A percentile compares a stretch with the other conserved stretches of the same genome.
phyloP scores from a whole-genome alignment of 371 early-diverging fungal genomes.

The Conidiobolus incongruus region DNA sequence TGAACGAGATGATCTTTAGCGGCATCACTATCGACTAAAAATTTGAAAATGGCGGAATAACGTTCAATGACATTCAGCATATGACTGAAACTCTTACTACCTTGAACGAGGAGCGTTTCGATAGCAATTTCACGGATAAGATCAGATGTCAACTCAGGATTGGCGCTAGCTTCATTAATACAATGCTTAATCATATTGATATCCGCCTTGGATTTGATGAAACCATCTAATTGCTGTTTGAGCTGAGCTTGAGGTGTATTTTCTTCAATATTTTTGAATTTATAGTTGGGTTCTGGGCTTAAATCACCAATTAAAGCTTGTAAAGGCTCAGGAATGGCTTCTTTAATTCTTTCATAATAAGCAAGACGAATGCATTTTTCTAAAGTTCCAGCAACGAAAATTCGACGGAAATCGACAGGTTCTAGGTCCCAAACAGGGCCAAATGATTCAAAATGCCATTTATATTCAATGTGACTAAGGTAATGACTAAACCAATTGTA shows the following conservation, averaged over 20 bases:
- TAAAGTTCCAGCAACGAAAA: slow-evolving; percentile 63
- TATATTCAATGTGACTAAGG: slow-evolving; percentile 76
- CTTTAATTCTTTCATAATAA: slow-evolving; percentile 72
- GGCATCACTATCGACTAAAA: slow-evolving; percentile 28
- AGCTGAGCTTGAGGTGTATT: too few species aligned
- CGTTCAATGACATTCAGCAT: slow-evolving; percentile 73
- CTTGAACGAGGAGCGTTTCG: slow-evolving; percentile 27
- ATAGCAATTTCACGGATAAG: neutral
- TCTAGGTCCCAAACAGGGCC: too few species aligned
- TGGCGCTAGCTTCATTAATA: too few species aligned
- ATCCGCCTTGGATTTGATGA: too few species aligned
- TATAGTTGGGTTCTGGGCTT: slow-evolving; percentile 45
- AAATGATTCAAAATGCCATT: slow-evolving; percentile 55
- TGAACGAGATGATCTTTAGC: slow-evolving; percentile 39
- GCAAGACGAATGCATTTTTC: slow-evolving; percentile 51
- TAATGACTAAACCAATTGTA: slow-evolving; percentile 74
- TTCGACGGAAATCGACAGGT: slow-evolving; percentile 16
- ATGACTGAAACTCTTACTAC: slow-evolving; percentile 85
- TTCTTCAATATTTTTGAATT: slow-evolving; percentile 11
- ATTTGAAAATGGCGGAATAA: slow-evolving; percentile 31
- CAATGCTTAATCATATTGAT: too few species aligned
- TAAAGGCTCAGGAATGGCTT: slow-evolving; percentile 45
- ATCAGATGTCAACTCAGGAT: too few species aligned
- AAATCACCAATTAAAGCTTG: slow-evolving; percentile 26
- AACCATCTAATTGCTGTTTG: too few species aligned